Base-by-base conservation (phyloP, 768 basidiomycete species). In the Hygrocybe coccinea region DNA sequence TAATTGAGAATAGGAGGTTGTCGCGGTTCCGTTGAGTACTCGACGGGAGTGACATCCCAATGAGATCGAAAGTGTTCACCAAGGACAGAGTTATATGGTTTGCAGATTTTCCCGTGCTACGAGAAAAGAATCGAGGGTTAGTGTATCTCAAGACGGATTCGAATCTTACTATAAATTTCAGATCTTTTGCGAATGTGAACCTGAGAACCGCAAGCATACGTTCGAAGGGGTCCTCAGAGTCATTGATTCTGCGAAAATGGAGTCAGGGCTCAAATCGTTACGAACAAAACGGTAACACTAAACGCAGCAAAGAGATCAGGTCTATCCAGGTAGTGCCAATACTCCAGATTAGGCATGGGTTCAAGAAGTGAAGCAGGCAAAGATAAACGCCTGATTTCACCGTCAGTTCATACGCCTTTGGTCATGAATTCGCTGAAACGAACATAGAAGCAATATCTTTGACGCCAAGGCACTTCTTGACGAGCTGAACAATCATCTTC, bases 391-490 rank as follows among this genome's bases (percentile, higher is more conserved):
- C 94, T 97, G 55, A 25, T 45, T 53, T 37, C 2, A 38, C 17
- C 21, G 43, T 52, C 24, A 50, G 56, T 46, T 52, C 45, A 45
- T 33, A 56, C 38, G 60, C 33, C 24, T 49, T 19, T 24, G 36
- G 52, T 43, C 52, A 50, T 55, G 24, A 41, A 39, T 22, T 45
- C 1, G 54, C 25, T 46, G 25, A 49, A 4, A 81, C 85, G 57
- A 63, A 94, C 94, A 97, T 90, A 33, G 93, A 79, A 59, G 93
- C 94, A 59, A 97, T 91, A 67, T 97, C 95, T 73, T 95, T 94
- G 43, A 95, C 92, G 5, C 93, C 94, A 33, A 97, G 77, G 63
- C 82, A 93, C 71, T 87, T 91, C 76, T 92, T 94, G 60, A 95
- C 83, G 53, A 97, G 81, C 66, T 88, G 85, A 15, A 97, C 76